Conservation (phyloP, 2,329 filamentous ascomycete genomes). For the Ophiostoma piceae region DNA sequence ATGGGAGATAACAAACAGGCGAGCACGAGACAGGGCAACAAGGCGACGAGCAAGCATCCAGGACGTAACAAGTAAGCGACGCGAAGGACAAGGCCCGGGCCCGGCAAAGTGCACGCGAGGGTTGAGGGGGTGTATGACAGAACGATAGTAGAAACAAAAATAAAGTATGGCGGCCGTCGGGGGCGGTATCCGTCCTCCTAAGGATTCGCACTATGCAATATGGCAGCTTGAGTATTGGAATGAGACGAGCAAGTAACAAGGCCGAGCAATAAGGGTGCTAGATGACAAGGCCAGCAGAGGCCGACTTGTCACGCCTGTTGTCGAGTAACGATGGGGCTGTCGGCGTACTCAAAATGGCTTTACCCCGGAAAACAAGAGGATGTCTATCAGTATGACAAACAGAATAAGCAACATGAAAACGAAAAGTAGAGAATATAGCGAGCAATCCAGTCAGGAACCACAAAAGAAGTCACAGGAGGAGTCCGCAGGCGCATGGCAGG, state of each 20-base stretch:
- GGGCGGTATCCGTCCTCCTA: background rate
- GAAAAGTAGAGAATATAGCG: background rate
- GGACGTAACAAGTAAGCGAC: slow-evolving; percentile 2
- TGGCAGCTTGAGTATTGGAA: background rate
- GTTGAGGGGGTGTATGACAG: background rate
- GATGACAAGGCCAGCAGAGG: background rate
- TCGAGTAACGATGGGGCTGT: background rate
- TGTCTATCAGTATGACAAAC: slow-evolving; percentile 6
- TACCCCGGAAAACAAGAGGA: background rate
- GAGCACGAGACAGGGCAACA: slow-evolving; percentile 7
- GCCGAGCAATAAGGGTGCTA: background rate
- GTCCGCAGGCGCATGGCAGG: background rate
- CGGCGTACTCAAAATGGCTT: background rate
- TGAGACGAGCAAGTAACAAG: background rate
- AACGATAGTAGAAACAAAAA: slow-evolving; percentile 1
- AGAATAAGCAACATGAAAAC: background rate
- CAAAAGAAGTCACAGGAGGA: background rate
- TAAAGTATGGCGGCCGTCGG: background rate
- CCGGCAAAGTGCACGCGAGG: slow-evolving; percentile 5
- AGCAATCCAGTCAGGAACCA: background rate
- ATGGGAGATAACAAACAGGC: background rate
- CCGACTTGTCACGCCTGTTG: background rate
- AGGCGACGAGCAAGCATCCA: background rate
- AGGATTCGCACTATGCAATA: background rate
- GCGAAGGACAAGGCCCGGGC: slow-evolving; percentile 4